A percentile compares a stretch with the other conserved stretches of the same genome.
Conservation (phyloP, 768 basidiomycete species). For the Dioszegia hungarica region DNA sequence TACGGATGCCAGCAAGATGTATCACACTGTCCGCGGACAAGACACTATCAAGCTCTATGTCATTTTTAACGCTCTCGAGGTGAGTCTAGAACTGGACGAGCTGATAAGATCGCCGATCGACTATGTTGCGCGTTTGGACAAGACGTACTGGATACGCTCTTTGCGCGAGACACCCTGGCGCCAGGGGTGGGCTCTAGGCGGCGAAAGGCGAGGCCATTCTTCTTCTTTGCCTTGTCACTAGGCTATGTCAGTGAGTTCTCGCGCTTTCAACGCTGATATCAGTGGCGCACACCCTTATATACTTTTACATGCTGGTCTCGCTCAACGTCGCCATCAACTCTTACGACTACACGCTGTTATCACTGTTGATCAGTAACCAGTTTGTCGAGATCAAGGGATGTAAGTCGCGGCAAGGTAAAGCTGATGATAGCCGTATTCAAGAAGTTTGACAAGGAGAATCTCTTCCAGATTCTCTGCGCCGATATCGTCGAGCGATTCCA, state of each 20-base stretch:
- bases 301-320: constrained; percentile 90
- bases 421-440: constrained; percentile 69
- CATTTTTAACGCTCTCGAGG: constrained; percentile 97
- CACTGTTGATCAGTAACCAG: constrained; percentile 91
- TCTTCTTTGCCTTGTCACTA: constrained; percentile 76
- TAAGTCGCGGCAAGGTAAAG: constrained; percentile 16
- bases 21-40: constrained; percentile 94
- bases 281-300: constrained; percentile 88
- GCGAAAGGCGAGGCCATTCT: constrained; percentile 65
- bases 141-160: constrained; percentile 92
- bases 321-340: constrained; percentile 98
- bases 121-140: constrained; percentile 95
- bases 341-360: constrained; percentile 90
- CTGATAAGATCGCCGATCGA: constrained; percentile 78
- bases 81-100: constrained; percentile 50
- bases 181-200: constrained; percentile 55
- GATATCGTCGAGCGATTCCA: constrained; percentile 98
- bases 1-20: constrained; percentile 95
- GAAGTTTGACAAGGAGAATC: constrained; percentile 96
- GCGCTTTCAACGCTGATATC: neutral
- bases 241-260: constrained; percentile 68
- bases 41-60: constrained; percentile 99
- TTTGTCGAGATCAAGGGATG: constrained; percentile 99
- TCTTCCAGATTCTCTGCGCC: constrained; percentile 97
- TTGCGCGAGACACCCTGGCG: constrained; percentile 83